Conservation (phyloP, 1,284 basidiomycete species). For the Athelia psychrophila region DNA sequence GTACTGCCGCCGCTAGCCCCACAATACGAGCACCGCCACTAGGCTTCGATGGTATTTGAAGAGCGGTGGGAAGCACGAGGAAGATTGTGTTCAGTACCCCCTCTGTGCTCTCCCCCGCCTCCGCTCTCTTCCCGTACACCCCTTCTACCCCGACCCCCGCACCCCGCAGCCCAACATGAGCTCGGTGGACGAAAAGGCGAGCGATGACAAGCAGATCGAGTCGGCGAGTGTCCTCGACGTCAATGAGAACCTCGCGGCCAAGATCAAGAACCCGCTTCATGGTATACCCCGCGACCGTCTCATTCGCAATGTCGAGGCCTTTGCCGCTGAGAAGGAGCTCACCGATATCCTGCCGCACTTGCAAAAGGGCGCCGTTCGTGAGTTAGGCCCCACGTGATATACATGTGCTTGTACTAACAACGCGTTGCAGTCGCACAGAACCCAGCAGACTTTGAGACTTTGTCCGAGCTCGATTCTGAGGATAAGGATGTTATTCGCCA, state of each 20-base stretch:
- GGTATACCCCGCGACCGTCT: slow-evolving; percentile 44
- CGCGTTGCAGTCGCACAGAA: slow-evolving; percentile 51
- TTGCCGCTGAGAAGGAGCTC: slow-evolving; percentile 42
- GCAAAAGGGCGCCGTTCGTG: slow-evolving; percentile 47
- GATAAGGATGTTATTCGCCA: slow-evolving; percentile 46
- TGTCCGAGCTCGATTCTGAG: slow-evolving; percentile 47
- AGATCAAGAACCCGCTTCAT: slow-evolving; percentile 54
- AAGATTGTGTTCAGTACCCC: too few relatives aligned
- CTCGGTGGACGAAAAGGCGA: background rate
- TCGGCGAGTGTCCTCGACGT: background rate
- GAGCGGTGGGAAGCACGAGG: too few relatives aligned
- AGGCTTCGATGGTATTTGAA: too few relatives aligned
- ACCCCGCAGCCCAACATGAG: background rate
- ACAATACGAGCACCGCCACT: too few relatives aligned
- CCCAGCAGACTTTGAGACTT: slow-evolving; percentile 44
- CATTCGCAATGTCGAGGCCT: slow-evolving; percentile 42
- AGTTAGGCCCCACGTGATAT: background rate
- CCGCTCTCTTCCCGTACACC: too few relatives aligned
- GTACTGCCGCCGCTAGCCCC: too few relatives aligned
- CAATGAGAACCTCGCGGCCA: slow-evolving; percentile 6
- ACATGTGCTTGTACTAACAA: background rate
- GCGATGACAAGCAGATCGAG: background rate
- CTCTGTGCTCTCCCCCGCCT: too few relatives aligned
- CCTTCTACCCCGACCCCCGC: too few relatives aligned
- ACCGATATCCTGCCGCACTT: slow-evolving; percentile 43